Evolutionary conservation across 495 filamentous ascomycete species (phyloP).

Genomic region (Ascodesmis nigricans): DNA sequence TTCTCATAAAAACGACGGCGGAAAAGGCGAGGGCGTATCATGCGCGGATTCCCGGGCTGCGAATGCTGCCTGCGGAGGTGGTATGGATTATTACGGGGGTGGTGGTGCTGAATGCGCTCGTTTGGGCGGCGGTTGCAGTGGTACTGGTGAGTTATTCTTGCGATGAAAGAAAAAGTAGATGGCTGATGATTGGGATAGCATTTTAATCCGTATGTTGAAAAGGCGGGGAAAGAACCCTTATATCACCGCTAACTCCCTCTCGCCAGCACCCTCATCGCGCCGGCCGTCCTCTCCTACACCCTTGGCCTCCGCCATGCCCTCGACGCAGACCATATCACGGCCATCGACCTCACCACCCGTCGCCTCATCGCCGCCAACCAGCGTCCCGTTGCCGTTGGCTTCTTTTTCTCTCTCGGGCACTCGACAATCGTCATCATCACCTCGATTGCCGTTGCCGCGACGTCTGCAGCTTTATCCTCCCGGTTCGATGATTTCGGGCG

Average conservation of each 20-base stretch:
- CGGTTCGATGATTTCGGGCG: conserved; percentile 58
- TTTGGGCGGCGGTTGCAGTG: conserved; percentile 17
- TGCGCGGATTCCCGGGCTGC: conserved; percentile 28
- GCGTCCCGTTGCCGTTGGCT: conserved; percentile 76
- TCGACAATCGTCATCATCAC: conserved; percentile 84
- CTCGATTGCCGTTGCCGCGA: conserved; percentile 76
- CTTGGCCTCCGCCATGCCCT: conserved; percentile 83
- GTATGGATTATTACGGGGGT: conserved; percentile 15
- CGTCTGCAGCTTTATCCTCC: conserved; percentile 54
- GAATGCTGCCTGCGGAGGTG: conserved; percentile 20
- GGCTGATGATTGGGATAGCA: conserved; percentile 10
- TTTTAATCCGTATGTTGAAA: conserved; percentile 21
- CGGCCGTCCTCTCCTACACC: conserved; percentile 67
- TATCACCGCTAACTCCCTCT: neutral
- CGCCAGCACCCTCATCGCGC: conserved; percentile 41
- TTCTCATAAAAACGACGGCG: too few species aligned
- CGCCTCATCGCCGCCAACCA: conserved; percentile 72
- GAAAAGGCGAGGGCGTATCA: too few species aligned
- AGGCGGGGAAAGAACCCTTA: neutral
- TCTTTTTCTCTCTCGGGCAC: conserved; percentile 87
- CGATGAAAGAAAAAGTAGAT: neutral
- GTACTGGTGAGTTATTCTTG: conserved; percentile 13
- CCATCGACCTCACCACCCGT: conserved; percentile 89
- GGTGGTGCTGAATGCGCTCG: conserved; percentile 13
- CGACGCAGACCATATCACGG: conserved; percentile 90